Evolutionary conservation across 2,329 filamentous ascomycete genomes (phyloP), one percentile per base, ranked within the genome.

Genomic region (Aspergillus sp.): DNA sequence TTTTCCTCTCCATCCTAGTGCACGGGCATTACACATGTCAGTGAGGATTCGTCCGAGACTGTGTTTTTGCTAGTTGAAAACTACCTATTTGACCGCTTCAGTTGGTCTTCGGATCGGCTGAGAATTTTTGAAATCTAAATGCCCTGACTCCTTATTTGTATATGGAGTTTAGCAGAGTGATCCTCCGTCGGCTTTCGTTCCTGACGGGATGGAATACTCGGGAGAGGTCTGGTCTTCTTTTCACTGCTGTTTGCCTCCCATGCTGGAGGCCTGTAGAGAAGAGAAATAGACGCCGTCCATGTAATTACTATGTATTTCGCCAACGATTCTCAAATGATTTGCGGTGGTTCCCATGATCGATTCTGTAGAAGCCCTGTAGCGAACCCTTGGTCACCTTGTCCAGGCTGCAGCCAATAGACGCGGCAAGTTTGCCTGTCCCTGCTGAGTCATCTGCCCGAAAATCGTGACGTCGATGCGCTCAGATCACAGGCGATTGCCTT

Each of bases 31-130:
- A 86, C 78, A 82, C 79, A 79, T 83, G 80, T 80, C 82, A 84
- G 82, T 88, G 85, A 88, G 81, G 85, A 87, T 83, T 82, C 79
- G 82, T 88, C 85, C 81, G 85, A 88, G 83, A 81, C 80, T 78
- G 79, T 79, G 78, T 87, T 87, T 86, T 87, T 88, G 85, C 85
- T 88, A 86, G 83, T 86, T 87, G 83, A 86, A 86, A 86, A 86
- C 83, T 86, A 86, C 75, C 73, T 65, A 77, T 76, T 79, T 85
- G 84, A 87, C 84, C 76, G 76, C 85, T 89, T 75, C 75, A 77
- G 72, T 77, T 79, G 80, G 82, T 78, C 79, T 77, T 74, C 73
- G 76, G 78, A 75, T 77, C 78, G 79, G 72, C 73, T 78, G 77
- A 83, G 85, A 88, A 88, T 88, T 83, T 88, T 88, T 88, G 83